Base-by-base conservation (phyloP, 2,329 filamentous ascomycete genomes). In the Neopestalotiopsis sp. region DNA sequence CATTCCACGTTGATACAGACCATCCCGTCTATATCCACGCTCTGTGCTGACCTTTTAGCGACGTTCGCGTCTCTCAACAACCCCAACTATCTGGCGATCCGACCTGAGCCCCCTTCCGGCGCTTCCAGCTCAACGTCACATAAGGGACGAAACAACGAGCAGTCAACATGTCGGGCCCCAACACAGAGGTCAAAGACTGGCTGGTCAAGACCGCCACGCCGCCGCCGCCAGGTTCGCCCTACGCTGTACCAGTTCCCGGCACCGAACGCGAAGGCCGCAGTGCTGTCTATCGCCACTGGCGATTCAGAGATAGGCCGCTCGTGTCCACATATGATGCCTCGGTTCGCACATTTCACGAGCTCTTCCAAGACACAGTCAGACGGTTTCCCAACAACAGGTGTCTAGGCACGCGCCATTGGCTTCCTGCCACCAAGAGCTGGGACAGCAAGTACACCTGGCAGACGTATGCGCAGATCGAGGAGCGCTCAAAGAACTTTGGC, bases 211-310 rank as follows among this genome's bases (percentile, higher is more conserved):
- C 45, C n/a, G 20, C n/a, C 28, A n/a, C 24, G 34, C 66, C 59
- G 17, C 66, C 66, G 38, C 66, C 66, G 17, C 57, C 66, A 10
- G 94, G 94, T 72, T 84, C 89, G 63, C 93, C 94, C 1, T 96
- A 96, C 78, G 92, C 92, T 60, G 84, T 97, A 14, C 84, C 94
- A 13, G 75, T 99, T 24, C 91, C 94, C 0, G 92, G 92, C 71
- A 91, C 92, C 61, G 89, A 93, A 80, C 84, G 86, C 70, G 90
- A 93, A 63, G 92, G 91, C 69, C 91, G 94, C 73, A 92, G 88
- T 64, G 83, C 89, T 61, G 82, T 97, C 72, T 98, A 98, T 82
- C 90, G 96, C 71, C 92, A 97, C 81, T 97, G 91, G 89, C 89
- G 89, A 72, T 91, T 91, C 77, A 86, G 87, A 69, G 91, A 97